A percentile compares a stretch with the other conserved stretches of the same genome.
These are phyloP conservation scores for Neurospora tetraspora DNA, from an alignment of 495 filamentous ascomycete genomes.

Conservation along the genomic window DNA sequence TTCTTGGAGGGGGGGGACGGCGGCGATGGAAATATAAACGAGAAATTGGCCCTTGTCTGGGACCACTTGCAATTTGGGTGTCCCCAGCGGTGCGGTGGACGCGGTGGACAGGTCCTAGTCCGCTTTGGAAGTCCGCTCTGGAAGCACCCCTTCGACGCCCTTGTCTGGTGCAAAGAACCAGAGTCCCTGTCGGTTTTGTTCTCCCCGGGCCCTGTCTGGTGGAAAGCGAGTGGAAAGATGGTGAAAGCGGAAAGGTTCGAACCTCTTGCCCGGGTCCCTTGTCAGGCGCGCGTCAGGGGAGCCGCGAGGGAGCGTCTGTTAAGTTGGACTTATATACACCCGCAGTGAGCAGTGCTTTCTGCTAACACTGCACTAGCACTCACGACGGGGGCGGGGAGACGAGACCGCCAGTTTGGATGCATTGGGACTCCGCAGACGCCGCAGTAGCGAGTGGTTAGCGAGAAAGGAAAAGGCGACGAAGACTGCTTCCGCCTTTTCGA, in stretches of 20 bases:
- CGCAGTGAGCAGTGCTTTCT: not conserved
- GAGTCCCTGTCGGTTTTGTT: not conserved
- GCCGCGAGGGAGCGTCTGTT: not conserved
- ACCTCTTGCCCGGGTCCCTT: not conserved
- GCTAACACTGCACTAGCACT: slow-evolving; percentile 10
- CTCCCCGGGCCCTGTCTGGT: not conserved
- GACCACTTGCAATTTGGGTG: not conserved
- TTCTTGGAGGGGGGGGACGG: not conserved
- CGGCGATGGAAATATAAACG: slow-evolving; percentile 1
- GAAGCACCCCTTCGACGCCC: not conserved
- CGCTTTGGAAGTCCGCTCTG: not conserved
- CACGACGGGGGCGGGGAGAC: slow-evolving; percentile 14
- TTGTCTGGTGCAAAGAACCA: not conserved
- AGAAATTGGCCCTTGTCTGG: not conserved
- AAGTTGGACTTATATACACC: not conserved
- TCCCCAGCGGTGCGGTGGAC: not conserved
- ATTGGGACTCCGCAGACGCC: slow-evolving; percentile 6
- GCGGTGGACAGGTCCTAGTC: not conserved
- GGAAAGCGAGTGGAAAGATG: not conserved
- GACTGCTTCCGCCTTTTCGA: not conserved
- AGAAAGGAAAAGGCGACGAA: not conserved
- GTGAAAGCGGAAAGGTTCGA: not conserved
- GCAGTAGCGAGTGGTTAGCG: not conserved
- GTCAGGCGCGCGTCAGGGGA: not conserved
- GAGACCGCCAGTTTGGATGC: slow-evolving; percentile 19